phyloP scores from a whole-genome alignment of 2,329 filamentous ascomycete species.

The Dothistroma septosporum region DNA sequence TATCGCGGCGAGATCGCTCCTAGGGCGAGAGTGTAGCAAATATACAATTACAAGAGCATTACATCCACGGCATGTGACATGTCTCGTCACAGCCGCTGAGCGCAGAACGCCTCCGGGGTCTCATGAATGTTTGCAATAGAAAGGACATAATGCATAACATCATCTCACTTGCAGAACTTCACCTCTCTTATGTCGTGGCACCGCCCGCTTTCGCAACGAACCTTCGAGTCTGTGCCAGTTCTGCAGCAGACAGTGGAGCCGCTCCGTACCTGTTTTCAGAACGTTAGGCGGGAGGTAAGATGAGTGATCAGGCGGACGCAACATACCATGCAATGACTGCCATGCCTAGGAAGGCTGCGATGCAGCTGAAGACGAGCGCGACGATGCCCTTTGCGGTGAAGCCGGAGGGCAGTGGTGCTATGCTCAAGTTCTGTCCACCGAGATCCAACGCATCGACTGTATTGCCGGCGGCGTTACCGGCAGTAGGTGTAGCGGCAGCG shows the following conservation, averaged over 20 bases:
- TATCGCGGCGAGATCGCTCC: background rate
- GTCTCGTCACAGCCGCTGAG: background rate
- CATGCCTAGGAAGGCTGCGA: conserved; percentile 66
- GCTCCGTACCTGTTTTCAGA: conserved; percentile 34
- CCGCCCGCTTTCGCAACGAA: conserved; percentile 25
- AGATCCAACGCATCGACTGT: conserved; percentile 61
- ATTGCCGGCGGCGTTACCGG: conserved; percentile 74
- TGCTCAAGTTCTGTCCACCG: conserved; percentile 55
- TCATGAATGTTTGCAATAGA: conserved; percentile 2
- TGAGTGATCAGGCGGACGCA: conserved; percentile 3
- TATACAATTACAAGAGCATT: background rate
- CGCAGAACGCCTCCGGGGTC: background rate
- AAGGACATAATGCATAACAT: conserved; percentile 5
- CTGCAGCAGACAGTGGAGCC: conserved; percentile 28
- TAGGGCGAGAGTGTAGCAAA: background rate
- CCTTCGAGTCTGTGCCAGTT: conserved; percentile 26
- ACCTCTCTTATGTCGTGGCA: conserved; percentile 8
- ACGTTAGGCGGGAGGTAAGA: conserved; percentile 1
- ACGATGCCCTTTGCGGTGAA: conserved; percentile 69
- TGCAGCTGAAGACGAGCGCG: conserved; percentile 67
- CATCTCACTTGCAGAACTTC: background rate
- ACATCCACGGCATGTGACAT: background rate
- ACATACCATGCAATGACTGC: conserved; percentile 64
- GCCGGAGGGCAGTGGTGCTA: conserved; percentile 58
- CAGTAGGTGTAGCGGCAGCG: conserved; percentile 44